These are phyloP conservation scores for Mytilinidion resinicola DNA, from an alignment of 495 filamentous ascomycete genomes.

Conservation along the genomic window DNA sequence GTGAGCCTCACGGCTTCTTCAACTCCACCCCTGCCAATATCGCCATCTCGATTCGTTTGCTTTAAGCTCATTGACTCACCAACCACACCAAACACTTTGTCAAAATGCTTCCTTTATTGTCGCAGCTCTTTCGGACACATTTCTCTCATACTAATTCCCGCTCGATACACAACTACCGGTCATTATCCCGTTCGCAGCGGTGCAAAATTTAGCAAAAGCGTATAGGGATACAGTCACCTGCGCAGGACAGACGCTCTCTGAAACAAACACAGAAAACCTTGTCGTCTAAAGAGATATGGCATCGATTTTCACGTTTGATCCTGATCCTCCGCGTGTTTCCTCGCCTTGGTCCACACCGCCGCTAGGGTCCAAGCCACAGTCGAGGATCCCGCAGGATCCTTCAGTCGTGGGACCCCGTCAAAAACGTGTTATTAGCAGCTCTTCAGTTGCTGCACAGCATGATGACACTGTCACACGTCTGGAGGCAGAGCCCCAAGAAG, in stretches of 20 bases:
- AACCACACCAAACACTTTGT: neutral
- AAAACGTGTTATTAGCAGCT: neutral
- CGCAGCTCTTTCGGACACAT: conserved; percentile 46
- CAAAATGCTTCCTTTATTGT: conserved; percentile 56
- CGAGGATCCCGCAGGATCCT: conserved; percentile 13
- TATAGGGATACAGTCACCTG: neutral
- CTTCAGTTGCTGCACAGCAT: conserved; percentile 3
- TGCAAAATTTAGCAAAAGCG: conserved; percentile 2
- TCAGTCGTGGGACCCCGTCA: neutral
- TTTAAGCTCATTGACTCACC: neutral
- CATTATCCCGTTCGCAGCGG: conserved; percentile 23
- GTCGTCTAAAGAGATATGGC: conserved; percentile 54
- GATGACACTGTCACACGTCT: conserved; percentile 71
- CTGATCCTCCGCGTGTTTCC: conserved; percentile 75
- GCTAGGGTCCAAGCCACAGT: conserved; percentile 15
- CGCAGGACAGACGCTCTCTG: neutral
- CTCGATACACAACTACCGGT: conserved; percentile 31
- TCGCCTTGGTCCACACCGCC: conserved; percentile 75
- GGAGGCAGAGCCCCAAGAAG: conserved; percentile 86
- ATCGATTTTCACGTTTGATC: conserved; percentile 92
- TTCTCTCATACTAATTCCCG: conserved; percentile 45
- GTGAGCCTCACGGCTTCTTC: neutral
- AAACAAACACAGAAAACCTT: neutral
- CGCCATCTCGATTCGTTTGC: neutral
- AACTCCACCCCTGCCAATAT: neutral